Evolutionary conservation across 2,329 filamentous ascomycete species (phyloP).

Genomic region (Berkeleyomyces rouxiae): DNA sequence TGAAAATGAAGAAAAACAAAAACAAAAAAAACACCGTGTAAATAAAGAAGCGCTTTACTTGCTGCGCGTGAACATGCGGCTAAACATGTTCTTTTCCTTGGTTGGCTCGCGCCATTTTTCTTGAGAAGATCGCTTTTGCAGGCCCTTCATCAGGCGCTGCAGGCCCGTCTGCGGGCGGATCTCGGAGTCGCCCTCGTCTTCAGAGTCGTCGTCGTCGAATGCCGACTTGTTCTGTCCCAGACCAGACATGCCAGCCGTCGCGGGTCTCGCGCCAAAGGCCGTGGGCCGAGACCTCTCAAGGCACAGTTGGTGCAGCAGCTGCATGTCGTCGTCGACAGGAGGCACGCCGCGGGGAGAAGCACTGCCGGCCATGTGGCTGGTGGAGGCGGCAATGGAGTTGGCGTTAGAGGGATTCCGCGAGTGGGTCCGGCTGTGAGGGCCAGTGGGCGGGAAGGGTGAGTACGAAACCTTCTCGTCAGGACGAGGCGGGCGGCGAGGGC

Average conservation of each 20-base stretch:
- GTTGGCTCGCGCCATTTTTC: conserved; percentile 10
- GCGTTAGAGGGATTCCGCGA: conserved; percentile 1
- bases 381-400: neutral
- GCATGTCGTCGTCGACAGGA: conserved; percentile 7
- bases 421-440: conserved; percentile 2
- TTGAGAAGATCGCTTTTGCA: conserved; percentile 12
- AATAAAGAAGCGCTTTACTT: neutral
- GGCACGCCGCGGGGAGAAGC: neutral
- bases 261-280: neutral
- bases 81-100: conserved; percentile 13
- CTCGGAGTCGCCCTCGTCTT: conserved; percentile 1
- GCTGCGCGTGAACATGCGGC: conserved; percentile 15
- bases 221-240: conserved; percentile 9
- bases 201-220: conserved; percentile 11
- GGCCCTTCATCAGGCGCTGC: conserved; percentile 11
- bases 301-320: conserved; percentile 11
- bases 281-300: conserved; percentile 1
- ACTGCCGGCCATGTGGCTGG: neutral
- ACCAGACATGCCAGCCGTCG: neutral
- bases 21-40: neutral
- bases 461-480: conserved; percentile 9
- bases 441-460: conserved; percentile 8
- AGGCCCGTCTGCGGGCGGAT: neutral
- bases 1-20: neutral
- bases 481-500: conserved; percentile 6